Evolutionary conservation across 495 filamentous ascomycete species (phyloP).

Genomic region (Aspergillus panamensis): DNA sequence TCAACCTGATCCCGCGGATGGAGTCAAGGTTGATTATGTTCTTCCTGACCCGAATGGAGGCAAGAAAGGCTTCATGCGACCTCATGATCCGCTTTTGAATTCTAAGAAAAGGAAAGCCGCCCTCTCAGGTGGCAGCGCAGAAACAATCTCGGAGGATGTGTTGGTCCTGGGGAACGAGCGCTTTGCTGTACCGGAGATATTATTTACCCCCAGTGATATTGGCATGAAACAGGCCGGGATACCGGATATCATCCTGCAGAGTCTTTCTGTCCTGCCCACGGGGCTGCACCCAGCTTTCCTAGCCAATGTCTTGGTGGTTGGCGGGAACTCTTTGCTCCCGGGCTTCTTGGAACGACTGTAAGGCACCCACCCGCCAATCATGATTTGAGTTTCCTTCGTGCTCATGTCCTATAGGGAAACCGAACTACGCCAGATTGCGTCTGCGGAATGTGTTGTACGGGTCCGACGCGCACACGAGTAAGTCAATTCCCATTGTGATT

Average conservation of each 20-base stretch:
- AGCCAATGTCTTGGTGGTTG: conserved; percentile 84
- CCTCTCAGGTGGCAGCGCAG: conserved; percentile 46
- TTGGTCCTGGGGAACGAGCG: conserved; percentile 87
- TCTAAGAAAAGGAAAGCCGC: conserved; percentile 57
- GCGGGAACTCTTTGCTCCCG: conserved; percentile 74
- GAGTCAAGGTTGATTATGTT: conserved; percentile 89
- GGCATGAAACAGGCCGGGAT: conserved; percentile 84
- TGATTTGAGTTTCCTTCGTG: not conserved
- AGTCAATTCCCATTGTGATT: conserved; percentile 21
- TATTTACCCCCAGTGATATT: conserved; percentile 84
- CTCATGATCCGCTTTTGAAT: conserved; percentile 65
- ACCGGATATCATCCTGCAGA: conserved; percentile 75
- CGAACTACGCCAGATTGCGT: conserved; percentile 71
- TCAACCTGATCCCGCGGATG: conserved; percentile 44
- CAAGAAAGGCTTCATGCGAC: conserved; percentile 67
- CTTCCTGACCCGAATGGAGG: conserved; percentile 83
- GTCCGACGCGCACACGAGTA: conserved; percentile 65
- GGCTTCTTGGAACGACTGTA: conserved; percentile 81
- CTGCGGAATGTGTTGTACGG: conserved; percentile 71
- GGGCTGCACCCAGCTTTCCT: conserved; percentile 74
- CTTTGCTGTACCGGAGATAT: conserved; percentile 84
- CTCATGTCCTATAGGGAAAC: conserved; percentile 46
- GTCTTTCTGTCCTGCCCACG: conserved; percentile 68
- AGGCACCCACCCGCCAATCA: conserved; percentile 12
- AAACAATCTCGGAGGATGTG: conserved; percentile 69